phyloP scores from a whole-genome alignment of 129 eudicot species.

The Smallanthus sonchifolius region DNA sequence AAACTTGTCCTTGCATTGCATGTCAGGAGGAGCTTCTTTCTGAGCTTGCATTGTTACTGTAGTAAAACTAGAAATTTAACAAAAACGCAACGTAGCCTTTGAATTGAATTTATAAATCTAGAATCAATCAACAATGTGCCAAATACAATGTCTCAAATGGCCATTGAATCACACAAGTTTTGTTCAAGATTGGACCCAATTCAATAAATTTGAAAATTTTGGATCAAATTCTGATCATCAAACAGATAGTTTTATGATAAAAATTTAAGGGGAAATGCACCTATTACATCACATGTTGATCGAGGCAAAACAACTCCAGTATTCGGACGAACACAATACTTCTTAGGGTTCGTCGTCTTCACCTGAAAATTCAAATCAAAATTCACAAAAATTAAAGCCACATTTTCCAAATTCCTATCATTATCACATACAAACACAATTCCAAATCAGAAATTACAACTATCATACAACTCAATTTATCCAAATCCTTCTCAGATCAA shows the following conservation, averaged over 20 bases:
- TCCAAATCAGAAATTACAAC: too few species aligned
- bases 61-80: background rate
- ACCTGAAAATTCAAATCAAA: slow-evolving; percentile 42
- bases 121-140: background rate
- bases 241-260: background rate
- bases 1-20: slow-evolving; percentile 86
- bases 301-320: slow-evolving; percentile 68
- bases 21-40: slow-evolving; percentile 70
- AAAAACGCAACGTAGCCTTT: background rate
- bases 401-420: slow-evolving; percentile 13
- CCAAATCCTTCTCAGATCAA: background rate
- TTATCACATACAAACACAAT: background rate
- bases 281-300: slow-evolving; percentile 62
- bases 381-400: background rate
- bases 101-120: background rate
- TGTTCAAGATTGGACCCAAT: background rate
- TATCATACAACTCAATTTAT: background rate
- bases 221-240: background rate
- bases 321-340: slow-evolving; percentile 84
- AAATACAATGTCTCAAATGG: background rate
- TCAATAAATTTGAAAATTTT: background rate
- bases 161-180: background rate
- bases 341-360: slow-evolving; percentile 89
- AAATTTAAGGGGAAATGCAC: slow-evolving; percentile 20
- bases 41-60: slow-evolving; percentile 81